Base-by-base conservation (phyloP, 768 basidiomycete genomes). In the Serendipita vermifera region DNA sequence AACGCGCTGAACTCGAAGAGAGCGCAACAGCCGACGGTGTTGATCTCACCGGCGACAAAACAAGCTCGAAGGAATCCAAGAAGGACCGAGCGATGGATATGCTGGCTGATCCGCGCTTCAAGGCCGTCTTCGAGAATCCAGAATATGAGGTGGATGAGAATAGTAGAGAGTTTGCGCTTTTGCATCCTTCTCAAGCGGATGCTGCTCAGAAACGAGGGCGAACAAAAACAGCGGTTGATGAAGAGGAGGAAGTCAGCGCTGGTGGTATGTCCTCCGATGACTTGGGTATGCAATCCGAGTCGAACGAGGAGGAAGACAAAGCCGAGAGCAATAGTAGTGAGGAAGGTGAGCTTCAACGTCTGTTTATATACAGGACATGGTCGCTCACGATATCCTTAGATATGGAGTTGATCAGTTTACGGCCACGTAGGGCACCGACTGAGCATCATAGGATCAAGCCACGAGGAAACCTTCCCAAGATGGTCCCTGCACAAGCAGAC, bases 81-180 rank as follows among this genome's bases (percentile, higher is more conserved):
- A 35, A 9, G 59, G 57, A 22, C 33, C 26, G 58, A 55, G 27
- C 55, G 61, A 14, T 59, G 38, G 82, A 68, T 55, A 68, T 94
- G 58, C 81, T 93, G 60, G 79, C 72, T 40, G 96, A 99, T 69
- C 81, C 84, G 56, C 85, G 96, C 56, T 99, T 98, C 77, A 75
- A 82, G 57, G 83, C 80, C 40, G 76, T 99, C 35, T 99, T 96
- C 69, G 81, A 88, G 70, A 82, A 96, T 64, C 84, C 89, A 3
- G 87, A 87, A 56, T 99, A 89, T 68, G 77, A 85, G 63, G 87
- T 99, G 61, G 94, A 98, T 69, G 87, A 92, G 72, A 77, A 71
- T 38, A 87, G 75, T 61, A 75, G 87, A 63, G 96, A 98, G 72
- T 98, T 76, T 67, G 86, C 83, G n/a, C 69, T 98, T 61, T 79